phyloP scores from a whole-genome alignment of 2,329 filamentous ascomycete genomes.

The Byssoonygena ceratinophila region DNA sequence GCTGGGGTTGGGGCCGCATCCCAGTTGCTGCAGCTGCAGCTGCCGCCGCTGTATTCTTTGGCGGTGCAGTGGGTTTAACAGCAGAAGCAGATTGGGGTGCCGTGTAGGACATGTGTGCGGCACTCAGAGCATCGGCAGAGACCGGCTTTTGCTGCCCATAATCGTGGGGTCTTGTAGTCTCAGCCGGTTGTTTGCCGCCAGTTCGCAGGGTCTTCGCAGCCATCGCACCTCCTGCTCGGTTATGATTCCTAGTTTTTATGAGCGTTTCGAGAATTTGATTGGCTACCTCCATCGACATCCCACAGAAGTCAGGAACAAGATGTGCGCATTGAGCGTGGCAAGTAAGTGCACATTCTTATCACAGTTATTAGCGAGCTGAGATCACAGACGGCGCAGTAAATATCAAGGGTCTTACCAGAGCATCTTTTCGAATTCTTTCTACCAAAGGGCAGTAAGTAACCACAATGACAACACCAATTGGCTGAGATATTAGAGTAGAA shows the following conservation, averaged over 20 bases:
- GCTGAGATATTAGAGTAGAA: constrained; percentile 96
- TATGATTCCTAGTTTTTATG: constrained; percentile 65
- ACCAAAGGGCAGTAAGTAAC: constrained; percentile 87
- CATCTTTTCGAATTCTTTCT: constrained; percentile 93
- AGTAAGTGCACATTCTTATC: constrained; percentile 74
- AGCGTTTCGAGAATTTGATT: constrained; percentile 88
- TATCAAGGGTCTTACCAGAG: constrained; percentile 48
- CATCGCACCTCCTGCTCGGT: constrained; percentile 45
- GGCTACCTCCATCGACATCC: constrained; percentile 96
- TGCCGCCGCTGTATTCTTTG: constrained; percentile 38
- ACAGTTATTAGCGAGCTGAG: not conserved
- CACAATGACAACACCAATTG: constrained; percentile 99
- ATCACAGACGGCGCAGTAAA: not conserved
- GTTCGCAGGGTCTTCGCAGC: constrained; percentile 57
- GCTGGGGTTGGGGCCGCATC: constrained; percentile 36
- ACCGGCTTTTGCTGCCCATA: constrained; percentile 29
- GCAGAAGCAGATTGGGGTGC: constrained; percentile 38
- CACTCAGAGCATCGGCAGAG: constrained; percentile 34
- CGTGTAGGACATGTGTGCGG: constrained; percentile 34
- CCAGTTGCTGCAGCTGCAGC: constrained; percentile 42
- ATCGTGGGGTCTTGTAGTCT: constrained; percentile 30
- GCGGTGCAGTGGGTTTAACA: constrained; percentile 36
- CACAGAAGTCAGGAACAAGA: constrained; percentile 95
- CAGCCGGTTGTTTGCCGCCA: constrained; percentile 36
- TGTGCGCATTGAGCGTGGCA: constrained; percentile 87